These are phyloP conservation scores for Litsea cubeba DNA, from an alignment of 164 flowering plant genomes.

Conservation along the genomic window DNA sequence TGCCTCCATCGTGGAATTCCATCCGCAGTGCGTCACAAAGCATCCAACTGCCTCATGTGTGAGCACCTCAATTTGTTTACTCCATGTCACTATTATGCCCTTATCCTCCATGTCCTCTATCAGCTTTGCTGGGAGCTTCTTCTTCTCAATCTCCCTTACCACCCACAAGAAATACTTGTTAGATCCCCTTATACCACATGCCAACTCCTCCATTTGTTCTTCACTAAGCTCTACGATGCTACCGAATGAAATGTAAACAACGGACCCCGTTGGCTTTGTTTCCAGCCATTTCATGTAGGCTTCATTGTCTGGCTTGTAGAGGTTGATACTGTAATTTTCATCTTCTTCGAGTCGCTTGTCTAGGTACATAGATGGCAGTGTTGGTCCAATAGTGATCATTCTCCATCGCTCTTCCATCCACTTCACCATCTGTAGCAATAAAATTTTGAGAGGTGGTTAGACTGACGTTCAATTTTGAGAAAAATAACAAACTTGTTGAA, in stretches of 20 bases:
- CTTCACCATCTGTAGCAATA: slow-evolving; percentile 10
- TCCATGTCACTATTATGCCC: slow-evolving; percentile 29
- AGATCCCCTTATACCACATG: slow-evolving; percentile 15
- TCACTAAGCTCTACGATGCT: slow-evolving; percentile 14
- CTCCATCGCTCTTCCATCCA: slow-evolving; percentile 11
- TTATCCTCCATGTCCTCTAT: slow-evolving; percentile 5
- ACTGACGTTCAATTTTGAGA: too few relatives aligned
- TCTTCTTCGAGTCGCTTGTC: slow-evolving; percentile 20
- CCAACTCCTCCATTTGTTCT: slow-evolving; percentile 31
- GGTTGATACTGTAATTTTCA: slow-evolving; percentile 22
- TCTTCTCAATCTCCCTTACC: slow-evolving; percentile 20
- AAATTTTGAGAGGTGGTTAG: not conserved
- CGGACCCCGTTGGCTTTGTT: slow-evolving; percentile 15
- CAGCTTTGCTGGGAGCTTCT: slow-evolving; percentile 23
- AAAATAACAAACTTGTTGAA: not conserved
- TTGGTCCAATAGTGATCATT: slow-evolving; percentile 32
- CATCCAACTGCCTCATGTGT: slow-evolving; percentile 23
- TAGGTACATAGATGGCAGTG: slow-evolving; percentile 29
- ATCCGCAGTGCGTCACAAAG: slow-evolving; percentile 56
- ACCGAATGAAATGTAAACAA: slow-evolving; percentile 34
- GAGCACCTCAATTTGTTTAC: slow-evolving; percentile 15
- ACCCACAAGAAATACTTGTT: slow-evolving; percentile 29
- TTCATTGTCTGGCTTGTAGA: slow-evolving; percentile 11
- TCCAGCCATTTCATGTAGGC: slow-evolving; percentile 29
- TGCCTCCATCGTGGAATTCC: slow-evolving; percentile 50